Base-by-base conservation (phyloP, 2,329 filamentous ascomycete species). In the Taxawa tesnikishii region DNA sequence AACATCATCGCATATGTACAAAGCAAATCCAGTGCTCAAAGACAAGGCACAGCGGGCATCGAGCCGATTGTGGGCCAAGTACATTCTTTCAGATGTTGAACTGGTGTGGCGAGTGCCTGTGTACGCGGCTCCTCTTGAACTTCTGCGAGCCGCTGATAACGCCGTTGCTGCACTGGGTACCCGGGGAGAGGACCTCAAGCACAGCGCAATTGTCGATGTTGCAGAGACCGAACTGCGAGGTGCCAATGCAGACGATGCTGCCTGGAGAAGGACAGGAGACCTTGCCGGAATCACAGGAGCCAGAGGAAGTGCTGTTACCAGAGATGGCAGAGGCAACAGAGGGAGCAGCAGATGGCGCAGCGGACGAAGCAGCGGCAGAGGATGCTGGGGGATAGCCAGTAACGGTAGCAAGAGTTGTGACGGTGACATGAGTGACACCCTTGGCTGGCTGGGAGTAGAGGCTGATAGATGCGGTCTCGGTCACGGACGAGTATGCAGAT, bases 211-310 rank as follows among this genome's bases (percentile, higher is more conserved):
- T 52, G 31, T 52, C 42, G 17, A 42, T 47, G 49, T 63, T 51
- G 54, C 61, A 65, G 21, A 64, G 47, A 18, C 61, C 62, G 34
- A 59, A 66, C 15, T 56, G 49, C 24, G 40, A 48, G 29, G 34
- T 41, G 31, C 58, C 58, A 21, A 63, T 58, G 50, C 62, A 66
- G 34, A 64, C 48, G 28, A 66, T 42, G 15, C 44, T 47, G 13
- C 61, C 61, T 6, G 59, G 51, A 23, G 43, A 51, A 10, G 50
- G 46, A 52, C 62, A 65, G 23, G 58, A 42, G 14, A 49, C 43
- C 28, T 43, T 36, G 37, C 43, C 43, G 15, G 27, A 26, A 3
- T 38, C 21, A 39, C 48, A 50, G 29, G 31, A 11, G 16, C 39
- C 33, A 14, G 16, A 28, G 38, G 35, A 15, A n/a, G 29, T 33